Conservation (phyloP, 441 rosid species). For the Gossypium davidsonii region DNA sequence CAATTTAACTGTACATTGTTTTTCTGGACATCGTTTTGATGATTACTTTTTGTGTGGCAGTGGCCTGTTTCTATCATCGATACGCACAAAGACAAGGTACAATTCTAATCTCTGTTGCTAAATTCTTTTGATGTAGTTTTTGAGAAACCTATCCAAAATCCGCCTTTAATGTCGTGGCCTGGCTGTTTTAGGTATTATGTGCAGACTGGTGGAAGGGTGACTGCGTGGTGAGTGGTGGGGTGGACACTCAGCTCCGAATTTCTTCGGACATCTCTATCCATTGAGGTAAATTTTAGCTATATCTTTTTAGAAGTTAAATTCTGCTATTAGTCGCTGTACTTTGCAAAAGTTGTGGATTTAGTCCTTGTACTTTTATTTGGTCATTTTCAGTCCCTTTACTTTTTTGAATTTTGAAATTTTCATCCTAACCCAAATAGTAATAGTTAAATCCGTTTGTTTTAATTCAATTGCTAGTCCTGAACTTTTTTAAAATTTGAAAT, state of each 20-base stretch:
- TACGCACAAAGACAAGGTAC: constrained; percentile 83
- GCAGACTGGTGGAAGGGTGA: constrained; percentile 97
- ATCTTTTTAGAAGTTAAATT: background rate
- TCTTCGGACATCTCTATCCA: constrained; percentile 54
- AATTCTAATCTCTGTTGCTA: background rate
- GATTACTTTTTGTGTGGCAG: constrained; percentile 43
- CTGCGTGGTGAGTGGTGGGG: constrained; percentile 80
- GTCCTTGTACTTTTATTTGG: no score
- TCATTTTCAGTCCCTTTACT: no score
- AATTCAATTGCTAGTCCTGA: no score
- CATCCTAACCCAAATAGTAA: no score
- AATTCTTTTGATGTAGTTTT: constrained; percentile 2
- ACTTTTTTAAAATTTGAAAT: no score
- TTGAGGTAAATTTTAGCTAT: constrained; percentile 36
- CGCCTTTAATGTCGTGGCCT: background rate
- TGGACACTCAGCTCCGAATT: constrained; percentile 68
- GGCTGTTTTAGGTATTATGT: constrained; percentile 53
- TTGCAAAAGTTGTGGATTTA: no score
- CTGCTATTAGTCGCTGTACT: no score
- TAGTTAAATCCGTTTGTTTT: no score
- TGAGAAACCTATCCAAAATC: background rate
- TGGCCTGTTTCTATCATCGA: constrained; percentile 84
- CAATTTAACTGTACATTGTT: constrained; percentile 5
- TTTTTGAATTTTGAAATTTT: no score
- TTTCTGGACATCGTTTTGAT: constrained; percentile 10